These are phyloP conservation scores for Tagetes erecta DNA, from an alignment of 129 eudicot genomes.

Conservation along the genomic window DNA sequence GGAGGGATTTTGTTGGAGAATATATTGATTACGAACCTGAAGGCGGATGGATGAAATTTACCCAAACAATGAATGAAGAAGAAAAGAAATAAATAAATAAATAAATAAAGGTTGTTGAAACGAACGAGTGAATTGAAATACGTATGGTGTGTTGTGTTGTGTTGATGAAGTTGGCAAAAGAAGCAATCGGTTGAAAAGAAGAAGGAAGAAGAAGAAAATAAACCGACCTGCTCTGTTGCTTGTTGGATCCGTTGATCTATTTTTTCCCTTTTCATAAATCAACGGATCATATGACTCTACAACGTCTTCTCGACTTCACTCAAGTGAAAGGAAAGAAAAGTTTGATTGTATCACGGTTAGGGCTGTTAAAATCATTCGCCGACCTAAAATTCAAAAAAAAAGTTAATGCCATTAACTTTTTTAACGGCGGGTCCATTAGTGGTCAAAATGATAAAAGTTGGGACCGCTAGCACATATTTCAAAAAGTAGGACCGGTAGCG, in stretches of 20 bases:
- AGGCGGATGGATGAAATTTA: too few relatives aligned
- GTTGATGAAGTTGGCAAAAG: constrained; percentile 16
- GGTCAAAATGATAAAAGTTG: too few relatives aligned
- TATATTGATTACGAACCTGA: constrained; percentile 39
- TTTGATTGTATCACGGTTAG: too few relatives aligned
- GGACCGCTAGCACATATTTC: too few relatives aligned
- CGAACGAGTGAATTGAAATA: constrained; percentile 1
- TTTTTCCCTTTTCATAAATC: background rate
- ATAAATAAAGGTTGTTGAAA: constrained; percentile 7
- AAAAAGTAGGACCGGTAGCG: too few relatives aligned
- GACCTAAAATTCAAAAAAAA: too few relatives aligned
- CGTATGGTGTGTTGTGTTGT: background rate
- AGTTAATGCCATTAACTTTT: too few relatives aligned
- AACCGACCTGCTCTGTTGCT: constrained; percentile 17
- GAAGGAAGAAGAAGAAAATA: background rate
- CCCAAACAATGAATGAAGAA: background rate
- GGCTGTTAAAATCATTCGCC: too few relatives aligned
- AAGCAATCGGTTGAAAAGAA: constrained; percentile 8
- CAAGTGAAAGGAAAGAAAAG: too few relatives aligned
- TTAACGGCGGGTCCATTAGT: too few relatives aligned
- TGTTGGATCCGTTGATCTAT: too few relatives aligned
- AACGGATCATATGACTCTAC: background rate
- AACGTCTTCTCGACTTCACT: background rate
- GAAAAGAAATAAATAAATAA: background rate
- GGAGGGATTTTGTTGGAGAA: too few relatives aligned